These are phyloP conservation scores for Prunus mira DNA, from an alignment of 306 rosid species.

Conservation along the genomic window DNA sequence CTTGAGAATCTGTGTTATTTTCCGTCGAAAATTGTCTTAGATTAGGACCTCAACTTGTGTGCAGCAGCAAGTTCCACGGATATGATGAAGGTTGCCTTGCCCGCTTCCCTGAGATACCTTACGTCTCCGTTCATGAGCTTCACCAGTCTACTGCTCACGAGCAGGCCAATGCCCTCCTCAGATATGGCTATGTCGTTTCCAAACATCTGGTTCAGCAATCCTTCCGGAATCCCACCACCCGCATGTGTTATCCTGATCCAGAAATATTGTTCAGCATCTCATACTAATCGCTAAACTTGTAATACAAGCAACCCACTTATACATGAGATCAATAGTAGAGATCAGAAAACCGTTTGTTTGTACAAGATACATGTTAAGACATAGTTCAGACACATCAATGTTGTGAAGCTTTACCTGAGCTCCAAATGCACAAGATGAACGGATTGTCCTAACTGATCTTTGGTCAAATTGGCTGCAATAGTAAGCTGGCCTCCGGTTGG, in stretches of 20 bases:
- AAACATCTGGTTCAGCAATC: slow-evolving; percentile 77
- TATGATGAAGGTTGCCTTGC: slow-evolving; percentile 68
- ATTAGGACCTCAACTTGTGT: slow-evolving; percentile 27
- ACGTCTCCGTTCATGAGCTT: slow-evolving; percentile 91
- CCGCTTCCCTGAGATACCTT: slow-evolving; percentile 72
- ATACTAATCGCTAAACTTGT: background rate
- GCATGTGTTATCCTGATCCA: slow-evolving; percentile 63
- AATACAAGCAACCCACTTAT: background rate
- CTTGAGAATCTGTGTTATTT: slow-evolving; percentile 5
- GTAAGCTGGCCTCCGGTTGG: slow-evolving; percentile 67
- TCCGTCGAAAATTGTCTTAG: slow-evolving; percentile 20
- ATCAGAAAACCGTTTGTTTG: too few relatives aligned
- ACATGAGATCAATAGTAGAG: background rate
- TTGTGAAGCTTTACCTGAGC: slow-evolving; percentile 53
- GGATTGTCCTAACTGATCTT: slow-evolving; percentile 71
- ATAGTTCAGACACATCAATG: background rate
- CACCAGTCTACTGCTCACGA: slow-evolving; percentile 76
- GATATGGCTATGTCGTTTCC: slow-evolving; percentile 54
- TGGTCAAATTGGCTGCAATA: slow-evolving; percentile 56
- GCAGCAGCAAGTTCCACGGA: slow-evolving; percentile 76
- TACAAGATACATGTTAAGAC: too few relatives aligned
- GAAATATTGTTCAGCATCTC: background rate
- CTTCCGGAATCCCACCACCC: slow-evolving; percentile 75
- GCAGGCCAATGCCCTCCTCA: slow-evolving; percentile 75
- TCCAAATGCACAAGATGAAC: slow-evolving; percentile 77